Conservation (phyloP, 2,329 filamentous ascomycete genomes). For the Thyridium curvatum region DNA sequence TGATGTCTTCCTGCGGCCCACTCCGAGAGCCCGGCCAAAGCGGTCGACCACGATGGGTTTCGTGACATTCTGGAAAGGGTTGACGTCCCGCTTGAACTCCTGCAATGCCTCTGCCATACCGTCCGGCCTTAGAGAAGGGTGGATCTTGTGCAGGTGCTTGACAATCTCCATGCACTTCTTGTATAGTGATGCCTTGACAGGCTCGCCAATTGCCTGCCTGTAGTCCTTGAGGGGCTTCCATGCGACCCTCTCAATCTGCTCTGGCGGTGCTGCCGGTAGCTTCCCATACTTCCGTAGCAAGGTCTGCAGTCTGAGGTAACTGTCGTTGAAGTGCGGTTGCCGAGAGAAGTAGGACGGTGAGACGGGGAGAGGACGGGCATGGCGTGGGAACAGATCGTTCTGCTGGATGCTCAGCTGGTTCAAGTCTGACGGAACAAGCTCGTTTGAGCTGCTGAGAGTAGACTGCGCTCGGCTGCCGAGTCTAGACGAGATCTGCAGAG, state of each 20-base stretch:
- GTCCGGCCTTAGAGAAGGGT: slow-evolving; percentile 66
- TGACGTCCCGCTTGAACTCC: slow-evolving; percentile 68
- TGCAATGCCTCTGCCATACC: slow-evolving; percentile 61
- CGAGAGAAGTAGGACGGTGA: slow-evolving; percentile 95
- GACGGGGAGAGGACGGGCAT: slow-evolving; percentile 71
- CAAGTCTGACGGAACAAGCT: no score
- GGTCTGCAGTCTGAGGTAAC: slow-evolving; percentile 65
- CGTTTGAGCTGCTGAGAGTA: not conserved
- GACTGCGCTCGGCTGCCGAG: not conserved
- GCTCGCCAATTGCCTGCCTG: slow-evolving; percentile 63
- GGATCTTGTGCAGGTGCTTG: slow-evolving; percentile 77
- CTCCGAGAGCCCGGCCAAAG: slow-evolving; percentile 70
- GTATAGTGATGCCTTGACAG: slow-evolving; percentile 71
- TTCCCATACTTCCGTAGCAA: slow-evolving; percentile 66
- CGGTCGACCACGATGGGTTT: slow-evolving; percentile 65
- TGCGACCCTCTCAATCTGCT: slow-evolving; percentile 64
- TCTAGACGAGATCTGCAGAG: slow-evolving; percentile 2
- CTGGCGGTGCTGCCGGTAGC: slow-evolving; percentile 61
- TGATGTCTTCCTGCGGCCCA: slow-evolving; percentile 83
- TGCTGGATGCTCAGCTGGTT: no score
- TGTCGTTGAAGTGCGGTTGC: slow-evolving; percentile 79
- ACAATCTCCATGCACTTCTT: slow-evolving; percentile 68
- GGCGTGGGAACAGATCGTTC: slow-evolving; percentile 13
- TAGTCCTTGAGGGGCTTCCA: slow-evolving; percentile 80
- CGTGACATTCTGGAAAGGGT: slow-evolving; percentile 59